Evolutionary conservation across 306 rosid species (phyloP).

Genomic region (Cucumis cinereus): DNA sequence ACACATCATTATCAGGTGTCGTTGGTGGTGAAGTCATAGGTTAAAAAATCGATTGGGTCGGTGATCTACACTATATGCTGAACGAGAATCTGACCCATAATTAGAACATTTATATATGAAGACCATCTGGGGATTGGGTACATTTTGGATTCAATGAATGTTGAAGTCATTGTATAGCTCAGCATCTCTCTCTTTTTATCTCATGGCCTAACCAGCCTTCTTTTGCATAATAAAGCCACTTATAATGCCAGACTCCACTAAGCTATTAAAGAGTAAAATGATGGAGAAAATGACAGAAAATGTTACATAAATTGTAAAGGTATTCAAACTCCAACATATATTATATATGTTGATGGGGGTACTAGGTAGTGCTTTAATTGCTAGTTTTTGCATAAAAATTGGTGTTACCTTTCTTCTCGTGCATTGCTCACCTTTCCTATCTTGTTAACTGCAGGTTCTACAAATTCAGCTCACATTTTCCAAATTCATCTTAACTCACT

Average conservation of each 20-base stretch:
- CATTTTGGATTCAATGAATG: background rate
- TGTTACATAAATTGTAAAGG: background rate
- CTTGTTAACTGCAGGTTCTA: background rate
- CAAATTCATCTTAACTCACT: background rate
- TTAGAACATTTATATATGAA: background rate
- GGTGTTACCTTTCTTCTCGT: background rate
- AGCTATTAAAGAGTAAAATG: background rate
- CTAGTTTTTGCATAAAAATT: background rate
- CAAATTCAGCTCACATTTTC: background rate
- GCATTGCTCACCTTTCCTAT: background rate
- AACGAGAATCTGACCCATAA: background rate
- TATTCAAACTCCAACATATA: background rate
- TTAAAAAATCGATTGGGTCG: background rate
- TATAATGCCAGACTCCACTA: background rate
- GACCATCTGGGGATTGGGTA: background rate
- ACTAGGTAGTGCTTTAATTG: background rate
- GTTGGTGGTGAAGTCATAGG: background rate
- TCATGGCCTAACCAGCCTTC: background rate
- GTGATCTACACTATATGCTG: background rate
- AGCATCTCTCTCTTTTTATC: background rate
- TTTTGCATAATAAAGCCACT: background rate
- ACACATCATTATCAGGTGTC: background rate
- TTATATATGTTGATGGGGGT: background rate
- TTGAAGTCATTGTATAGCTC: slow-evolving; percentile 8
- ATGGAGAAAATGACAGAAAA: background rate